These are phyloP conservation scores for Claviceps sp. DNA, from an alignment of 2,329 filamentous ascomycete genomes.

Conservation along the genomic window DNA sequence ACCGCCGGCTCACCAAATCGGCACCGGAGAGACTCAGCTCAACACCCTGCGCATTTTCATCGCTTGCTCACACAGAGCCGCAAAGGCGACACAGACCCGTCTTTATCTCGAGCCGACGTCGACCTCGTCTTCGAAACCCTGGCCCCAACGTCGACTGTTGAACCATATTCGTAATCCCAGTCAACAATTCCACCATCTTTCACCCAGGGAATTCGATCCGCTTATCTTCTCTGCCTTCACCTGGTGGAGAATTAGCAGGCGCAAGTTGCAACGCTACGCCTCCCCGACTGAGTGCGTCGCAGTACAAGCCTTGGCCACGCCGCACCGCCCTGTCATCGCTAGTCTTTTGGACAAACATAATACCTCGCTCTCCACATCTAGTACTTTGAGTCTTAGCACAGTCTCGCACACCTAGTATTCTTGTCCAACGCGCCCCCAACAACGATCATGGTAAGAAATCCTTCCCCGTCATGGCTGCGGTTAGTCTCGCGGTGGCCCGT, in stretches of 20 bases:
- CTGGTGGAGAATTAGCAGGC: slow-evolving; percentile 21
- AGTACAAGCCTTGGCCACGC: slow-evolving; percentile 10
- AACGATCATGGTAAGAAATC: slow-evolving; percentile 35
- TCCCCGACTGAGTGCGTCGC: slow-evolving; percentile 11
- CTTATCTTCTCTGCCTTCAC: slow-evolving; percentile 7
- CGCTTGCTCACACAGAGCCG: background rate
- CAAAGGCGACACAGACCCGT: slow-evolving; percentile 1
- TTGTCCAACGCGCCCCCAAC: slow-evolving; percentile 26
- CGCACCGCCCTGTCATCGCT: slow-evolving; percentile 16
- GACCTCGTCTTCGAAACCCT: slow-evolving; percentile 1
- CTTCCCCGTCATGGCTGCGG: slow-evolving; percentile 17
- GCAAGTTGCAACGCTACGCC: slow-evolving; percentile 11
- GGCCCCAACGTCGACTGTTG: slow-evolving; percentile 6
- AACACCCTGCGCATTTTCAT: background rate
- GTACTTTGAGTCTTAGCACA: slow-evolving; percentile 22
- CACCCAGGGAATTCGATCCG: background rate
- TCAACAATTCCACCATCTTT: slow-evolving; percentile 8
- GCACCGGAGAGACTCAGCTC: background rate
- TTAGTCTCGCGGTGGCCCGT: slow-evolving; percentile 28
- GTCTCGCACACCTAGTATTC: slow-evolving; percentile 15
- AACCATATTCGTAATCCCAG: slow-evolving; percentile 12
- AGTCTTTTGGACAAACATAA: slow-evolving; percentile 21
- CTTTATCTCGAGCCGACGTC: background rate
- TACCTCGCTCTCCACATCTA: slow-evolving; percentile 22
- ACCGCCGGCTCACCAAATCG: background rate